Evolutionary conservation across 176 grass and related monocot species (phyloP).

Genomic region (Sorghum bicolor): DNA sequence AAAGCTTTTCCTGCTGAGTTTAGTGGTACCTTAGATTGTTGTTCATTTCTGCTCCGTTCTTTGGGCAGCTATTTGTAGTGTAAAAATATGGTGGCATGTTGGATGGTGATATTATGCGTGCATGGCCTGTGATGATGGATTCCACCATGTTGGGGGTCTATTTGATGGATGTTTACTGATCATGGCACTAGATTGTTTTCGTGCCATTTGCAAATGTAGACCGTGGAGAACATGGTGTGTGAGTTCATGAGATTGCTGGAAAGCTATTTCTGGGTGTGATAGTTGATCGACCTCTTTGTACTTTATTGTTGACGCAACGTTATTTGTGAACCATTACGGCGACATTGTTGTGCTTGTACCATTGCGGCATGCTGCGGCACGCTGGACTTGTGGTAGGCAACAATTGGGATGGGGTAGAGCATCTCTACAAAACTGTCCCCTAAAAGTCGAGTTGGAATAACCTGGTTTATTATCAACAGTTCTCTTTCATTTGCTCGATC

Average conservation of each 20-base stretch:
- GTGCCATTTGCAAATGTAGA: not conserved
- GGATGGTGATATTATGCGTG: slow-evolving; percentile 37
- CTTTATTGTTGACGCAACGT: no score
- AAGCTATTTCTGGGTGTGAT: not conserved
- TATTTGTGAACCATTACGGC: no score
- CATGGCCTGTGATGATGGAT: slow-evolving; percentile 2
- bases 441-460: no score
- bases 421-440: no score
- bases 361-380: no score
- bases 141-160: slow-evolving; percentile 1
- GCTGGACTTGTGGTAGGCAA: no score
- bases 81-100: slow-evolving; percentile 50
- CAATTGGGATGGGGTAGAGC: no score
- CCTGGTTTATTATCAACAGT: no score
- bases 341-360: no score
- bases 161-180: slow-evolving; percentile 9
- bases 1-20: slow-evolving; percentile 50
- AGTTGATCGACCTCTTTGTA: no score
- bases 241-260: not conserved
- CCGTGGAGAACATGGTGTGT: not conserved
- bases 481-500: no score
- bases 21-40: slow-evolving; percentile 37
- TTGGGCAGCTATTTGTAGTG: slow-evolving; percentile 38
- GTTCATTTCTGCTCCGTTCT: slow-evolving; percentile 22
- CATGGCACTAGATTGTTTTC: not conserved